Evolutionary conservation across 2,329 filamentous ascomycete species (phyloP).

Genomic region (Zasmidium cellare): DNA sequence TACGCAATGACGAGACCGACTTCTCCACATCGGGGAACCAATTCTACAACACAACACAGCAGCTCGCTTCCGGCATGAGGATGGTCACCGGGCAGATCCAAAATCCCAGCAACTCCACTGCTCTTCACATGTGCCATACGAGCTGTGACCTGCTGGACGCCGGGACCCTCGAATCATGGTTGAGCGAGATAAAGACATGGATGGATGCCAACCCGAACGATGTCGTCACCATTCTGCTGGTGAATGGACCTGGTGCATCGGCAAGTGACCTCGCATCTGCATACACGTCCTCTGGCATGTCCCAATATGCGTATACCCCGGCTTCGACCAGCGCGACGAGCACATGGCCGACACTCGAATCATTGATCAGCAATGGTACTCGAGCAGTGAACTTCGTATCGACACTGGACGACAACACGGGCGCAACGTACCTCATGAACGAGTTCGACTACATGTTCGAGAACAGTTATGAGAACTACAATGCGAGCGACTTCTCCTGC

Average conservation of each 20-base stretch:
- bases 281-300: conserved; percentile 55
- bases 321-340: conserved; percentile 38
- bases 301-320: conserved; percentile 45
- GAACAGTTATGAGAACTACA: conserved; percentile 42
- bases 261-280: conserved; percentile 43
- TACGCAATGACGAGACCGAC: conserved; percentile 18
- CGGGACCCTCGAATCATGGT: conserved; percentile 57
- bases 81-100: conserved; percentile 67
- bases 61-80: conserved; percentile 63
- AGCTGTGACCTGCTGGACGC: conserved; percentile 55
- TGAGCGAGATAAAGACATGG: conserved; percentile 61
- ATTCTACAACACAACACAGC: conserved; percentile 57
- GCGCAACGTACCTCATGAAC: conserved; percentile 68
- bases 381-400: conserved; percentile 62
- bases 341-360: conserved; percentile 82
- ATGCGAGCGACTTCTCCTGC: conserved; percentile 31
- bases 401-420: conserved; percentile 80
- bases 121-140: conserved; percentile 65
- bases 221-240: conserved; percentile 81
- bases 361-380: conserved; percentile 66
- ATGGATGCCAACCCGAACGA: conserved; percentile 72
- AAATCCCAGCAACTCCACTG: conserved; percentile 39
- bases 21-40: conserved; percentile 54
- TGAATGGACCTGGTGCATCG: conserved; percentile 64
- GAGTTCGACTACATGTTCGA: conserved; percentile 46